phyloP scores from a whole-genome alignment of 495 filamentous ascomycete genomes.

The Hypoxylon perforatum region DNA sequence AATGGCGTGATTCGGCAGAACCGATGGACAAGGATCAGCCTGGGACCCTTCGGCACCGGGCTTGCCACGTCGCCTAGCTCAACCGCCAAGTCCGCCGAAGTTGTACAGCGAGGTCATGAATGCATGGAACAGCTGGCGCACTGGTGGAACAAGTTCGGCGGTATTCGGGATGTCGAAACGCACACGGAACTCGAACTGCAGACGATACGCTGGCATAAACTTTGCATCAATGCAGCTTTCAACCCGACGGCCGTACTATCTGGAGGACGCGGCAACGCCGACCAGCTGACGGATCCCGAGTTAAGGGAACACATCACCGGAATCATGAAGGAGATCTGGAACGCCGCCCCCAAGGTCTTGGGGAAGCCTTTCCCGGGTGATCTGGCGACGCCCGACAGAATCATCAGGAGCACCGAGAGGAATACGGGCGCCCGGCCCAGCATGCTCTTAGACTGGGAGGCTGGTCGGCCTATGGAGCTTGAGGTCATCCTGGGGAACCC shows the following conservation, averaged over 20 bases:
- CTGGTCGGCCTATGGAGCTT: slow-evolving; percentile 65
- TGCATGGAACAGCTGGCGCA: slow-evolving; percentile 45
- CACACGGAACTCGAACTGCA: slow-evolving; percentile 64
- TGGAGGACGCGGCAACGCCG: slow-evolving; percentile 65
- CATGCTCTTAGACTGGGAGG: slow-evolving; percentile 70
- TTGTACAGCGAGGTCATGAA: slow-evolving; percentile 43
- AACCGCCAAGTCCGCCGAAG: slow-evolving; percentile 35
- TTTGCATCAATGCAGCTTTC: slow-evolving; percentile 72
- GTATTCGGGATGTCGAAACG: slow-evolving; percentile 63
- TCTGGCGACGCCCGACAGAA: slow-evolving; percentile 64
- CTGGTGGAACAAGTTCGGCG: slow-evolving; percentile 56
- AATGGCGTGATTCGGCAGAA: slow-evolving; percentile 67
- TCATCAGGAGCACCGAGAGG: slow-evolving; percentile 63
- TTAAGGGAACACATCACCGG: slow-evolving; percentile 58
- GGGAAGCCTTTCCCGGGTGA: slow-evolving; percentile 54
- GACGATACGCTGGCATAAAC: slow-evolving; percentile 71
- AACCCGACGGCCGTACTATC: slow-evolving; percentile 70
- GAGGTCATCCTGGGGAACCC: slow-evolving; percentile 73
- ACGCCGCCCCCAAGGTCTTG: slow-evolving; percentile 63
- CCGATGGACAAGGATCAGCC: slow-evolving; percentile 68
- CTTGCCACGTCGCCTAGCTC: slow-evolving; percentile 37
- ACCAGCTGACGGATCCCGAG: slow-evolving; percentile 64
- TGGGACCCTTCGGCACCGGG: slow-evolving; percentile 63
- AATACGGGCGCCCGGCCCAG: slow-evolving; percentile 69
- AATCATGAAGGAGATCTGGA: slow-evolving; percentile 68